Base-by-base conservation (phyloP, 176 grass and related monocot genomes). In the Luzula sylvatica region DNA sequence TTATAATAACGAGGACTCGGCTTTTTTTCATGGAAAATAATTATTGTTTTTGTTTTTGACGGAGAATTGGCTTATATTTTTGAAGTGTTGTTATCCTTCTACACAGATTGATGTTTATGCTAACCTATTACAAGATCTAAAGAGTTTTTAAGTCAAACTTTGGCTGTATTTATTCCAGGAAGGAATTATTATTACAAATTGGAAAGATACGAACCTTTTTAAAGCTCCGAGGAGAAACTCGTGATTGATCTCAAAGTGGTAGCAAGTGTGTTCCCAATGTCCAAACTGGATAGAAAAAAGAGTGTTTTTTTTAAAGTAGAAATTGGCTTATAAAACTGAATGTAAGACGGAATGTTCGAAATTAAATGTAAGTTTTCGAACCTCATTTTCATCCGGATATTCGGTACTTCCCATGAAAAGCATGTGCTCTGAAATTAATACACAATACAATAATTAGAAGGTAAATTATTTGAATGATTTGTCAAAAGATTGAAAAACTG, bases 321-420 rank as follows among this genome's bases (percentile, higher is more conserved):
- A n/a, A n/a, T n/a, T n/a, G n/a, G n/a, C n/a, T 12, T 3, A 42
- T 22, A 22, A 57, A 43, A 19, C 43, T 60, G 17, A 39, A 56
- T 24, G 6, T 23, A 35, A 22, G 50, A 20, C 5, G 50, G 20
- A 49, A 46, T 38, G 11, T 41, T 15, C n/a, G 63, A 67, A 3
- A 16, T 15, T 28, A 63, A 46, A 26, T 46, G 5, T 35, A 35
- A 35, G 5, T 35, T 7, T 35, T 35, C 84, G 15, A 75, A 96
- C 90, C 90, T 96, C 90, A 11, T 96, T 89, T 82, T 96, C 92
- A 53, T 96, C 85, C 39, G 92, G 92, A 96, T 84, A 96, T 71
- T 82, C 75, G 52, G 81, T 65, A 73, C 92, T 96, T 62, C 92
- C 92, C 92, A 96, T 96, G 70, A 96, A 96, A 86, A 96, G 92